phyloP scores from a whole-genome alignment of 768 basidiomycete genomes.

The Botryobasidium botryosum region DNA sequence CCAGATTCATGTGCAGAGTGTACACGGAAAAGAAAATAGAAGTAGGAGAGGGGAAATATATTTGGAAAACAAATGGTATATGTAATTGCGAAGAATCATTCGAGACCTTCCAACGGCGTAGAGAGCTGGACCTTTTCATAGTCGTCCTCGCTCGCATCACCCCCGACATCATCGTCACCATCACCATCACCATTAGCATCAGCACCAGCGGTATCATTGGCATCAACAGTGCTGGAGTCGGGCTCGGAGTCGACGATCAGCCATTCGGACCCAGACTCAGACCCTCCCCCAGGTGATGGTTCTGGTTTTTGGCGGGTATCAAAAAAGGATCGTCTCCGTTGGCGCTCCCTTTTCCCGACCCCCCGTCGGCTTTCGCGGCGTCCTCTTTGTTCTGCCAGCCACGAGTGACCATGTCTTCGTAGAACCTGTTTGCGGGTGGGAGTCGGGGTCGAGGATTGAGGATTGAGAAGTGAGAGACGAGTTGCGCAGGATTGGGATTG shows the following conservation, averaged over 20 bases:
- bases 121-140: no score
- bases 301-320: constrained; percentile 43
- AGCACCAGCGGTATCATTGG: no score
- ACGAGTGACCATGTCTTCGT: constrained; percentile 69
- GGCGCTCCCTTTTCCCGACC: constrained; percentile 55
- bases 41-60: no score
- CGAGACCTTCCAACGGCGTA: no score
- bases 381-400: constrained; percentile 24
- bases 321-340: constrained; percentile 24
- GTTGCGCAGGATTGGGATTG: neutral
- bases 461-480: neutral
- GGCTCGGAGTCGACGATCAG: constrained; percentile 54
- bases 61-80: no score
- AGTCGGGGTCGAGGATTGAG: neutral
- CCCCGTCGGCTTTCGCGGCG: constrained; percentile 11
- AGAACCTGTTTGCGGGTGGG: no score
- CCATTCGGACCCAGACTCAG: constrained; percentile 78
- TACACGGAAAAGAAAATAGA: no score
- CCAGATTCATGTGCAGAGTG: no score
- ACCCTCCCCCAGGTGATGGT: constrained; percentile 33
- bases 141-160: no score
- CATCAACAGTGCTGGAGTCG: no score
- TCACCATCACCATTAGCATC: constrained; percentile 26
- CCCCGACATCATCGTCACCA: no score
- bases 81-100: no score